These are phyloP conservation scores for Diatrype stigma DNA, from an alignment of 2,329 filamentous ascomycete species.

Conservation along the genomic window DNA sequence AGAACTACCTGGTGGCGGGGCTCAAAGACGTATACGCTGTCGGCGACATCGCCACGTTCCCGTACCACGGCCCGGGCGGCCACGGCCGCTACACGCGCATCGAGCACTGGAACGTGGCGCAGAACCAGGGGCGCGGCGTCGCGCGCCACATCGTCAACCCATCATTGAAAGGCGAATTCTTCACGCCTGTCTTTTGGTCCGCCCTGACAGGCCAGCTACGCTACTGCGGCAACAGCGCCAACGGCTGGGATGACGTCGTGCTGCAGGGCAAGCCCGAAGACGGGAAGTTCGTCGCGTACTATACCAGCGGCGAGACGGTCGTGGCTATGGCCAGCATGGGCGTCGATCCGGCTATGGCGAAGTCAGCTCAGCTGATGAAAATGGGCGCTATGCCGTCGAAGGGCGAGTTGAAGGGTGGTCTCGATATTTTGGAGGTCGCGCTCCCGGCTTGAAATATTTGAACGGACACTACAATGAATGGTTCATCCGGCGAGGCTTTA, in stretches of 20 bases:
- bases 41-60: slow-evolving; percentile 92
- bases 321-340: slow-evolving; percentile 91
- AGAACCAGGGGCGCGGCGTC: slow-evolving; percentile 80
- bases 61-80: slow-evolving; percentile 86
- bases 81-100: slow-evolving; percentile 72
- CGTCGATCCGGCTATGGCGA: slow-evolving; percentile 79
- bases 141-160: slow-evolving; percentile 73
- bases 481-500: too few species aligned
- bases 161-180: slow-evolving; percentile 58
- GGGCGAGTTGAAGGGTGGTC: slow-evolving; percentile 64
- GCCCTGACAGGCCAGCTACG: slow-evolving; percentile 83
- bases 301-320: slow-evolving; percentile 78
- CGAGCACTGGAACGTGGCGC: slow-evolving; percentile 98
- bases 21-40: slow-evolving; percentile 85
- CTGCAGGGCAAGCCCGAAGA: slow-evolving; percentile 72
- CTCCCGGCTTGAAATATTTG: slow-evolving; percentile 20
- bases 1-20: slow-evolving; percentile 71
- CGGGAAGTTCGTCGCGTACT: slow-evolving; percentile 84
- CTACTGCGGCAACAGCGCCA: slow-evolving; percentile 83
- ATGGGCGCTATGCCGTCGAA: slow-evolving; percentile 78
- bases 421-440: slow-evolving; percentile 41
- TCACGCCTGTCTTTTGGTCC: slow-evolving; percentile 96
- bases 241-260: slow-evolving; percentile 83
- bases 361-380: slow-evolving; percentile 81
- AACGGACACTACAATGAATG: too few species aligned